Percentiles rank a stretch among this genome's conserved stretches.
phyloP scores from a whole-genome alignment of 495 filamentous ascomycete genomes.

The Neurospora sp. region DNA sequence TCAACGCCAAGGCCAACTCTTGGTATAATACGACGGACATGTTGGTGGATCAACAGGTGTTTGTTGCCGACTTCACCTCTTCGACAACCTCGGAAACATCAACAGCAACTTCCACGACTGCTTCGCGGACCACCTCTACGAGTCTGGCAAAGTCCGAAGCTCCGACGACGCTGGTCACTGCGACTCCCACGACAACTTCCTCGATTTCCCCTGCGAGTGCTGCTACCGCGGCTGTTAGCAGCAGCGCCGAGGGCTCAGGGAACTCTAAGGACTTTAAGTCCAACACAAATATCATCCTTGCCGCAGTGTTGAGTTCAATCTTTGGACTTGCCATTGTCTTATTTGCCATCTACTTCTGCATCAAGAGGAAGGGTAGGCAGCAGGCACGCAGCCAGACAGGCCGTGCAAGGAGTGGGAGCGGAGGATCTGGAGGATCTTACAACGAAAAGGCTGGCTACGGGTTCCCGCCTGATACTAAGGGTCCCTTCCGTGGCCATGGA shows the following conservation, averaged over 20 bases:
- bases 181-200: conserved; percentile 4
- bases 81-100: conserved; percentile 28
- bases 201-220: neutral
- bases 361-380: conserved; percentile 49
- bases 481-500: conserved; percentile 37
- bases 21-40: conserved; percentile 70
- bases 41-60: conserved; percentile 39
- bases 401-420: conserved; percentile 39
- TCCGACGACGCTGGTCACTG: conserved; percentile 26
- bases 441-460: conserved; percentile 42
- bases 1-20: conserved; percentile 64
- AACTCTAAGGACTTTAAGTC: neutral
- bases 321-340: conserved; percentile 61
- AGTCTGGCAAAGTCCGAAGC: conserved; percentile 21
- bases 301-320: conserved; percentile 68
- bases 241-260: conserved; percentile 5
- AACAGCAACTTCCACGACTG: conserved; percentile 27
- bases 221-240: conserved; percentile 8
- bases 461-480: conserved; percentile 43
- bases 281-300: conserved; percentile 47
- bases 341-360: conserved; percentile 53
- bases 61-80: conserved; percentile 25
- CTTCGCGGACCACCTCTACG: conserved; percentile 1
- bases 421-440: conserved; percentile 37
- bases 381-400: conserved; percentile 37